Conservation (phyloP, 495 filamentous ascomycete genomes). For the Evernia prunastri region DNA sequence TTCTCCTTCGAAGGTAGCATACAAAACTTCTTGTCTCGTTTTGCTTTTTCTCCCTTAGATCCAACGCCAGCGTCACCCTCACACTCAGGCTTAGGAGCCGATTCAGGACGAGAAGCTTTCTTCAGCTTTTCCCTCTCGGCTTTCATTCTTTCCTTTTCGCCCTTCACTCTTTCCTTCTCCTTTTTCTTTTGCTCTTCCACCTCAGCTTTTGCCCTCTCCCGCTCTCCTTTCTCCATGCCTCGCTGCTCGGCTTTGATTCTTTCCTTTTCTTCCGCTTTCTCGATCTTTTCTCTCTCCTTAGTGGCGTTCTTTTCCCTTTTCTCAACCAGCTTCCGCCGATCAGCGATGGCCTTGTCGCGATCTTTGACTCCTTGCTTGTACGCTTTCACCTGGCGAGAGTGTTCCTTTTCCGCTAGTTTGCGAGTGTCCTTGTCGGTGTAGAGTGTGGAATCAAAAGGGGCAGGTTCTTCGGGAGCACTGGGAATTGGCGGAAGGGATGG, state of each 20-base stretch:
- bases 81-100: background rate
- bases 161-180: conserved; percentile 18
- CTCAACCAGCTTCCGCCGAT: conserved; percentile 49
- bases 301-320: conserved; percentile 46
- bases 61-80: conserved; percentile 2
- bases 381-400: conserved; percentile 48
- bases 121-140: background rate
- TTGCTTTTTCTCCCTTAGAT: conserved; percentile 33
- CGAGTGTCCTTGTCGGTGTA: conserved; percentile 55
- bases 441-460: conserved; percentile 42
- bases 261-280: conserved; percentile 35
- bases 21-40: conserved; percentile 67
- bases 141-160: conserved; percentile 12
- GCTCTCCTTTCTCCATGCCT: conserved; percentile 19
- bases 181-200: conserved; percentile 21
- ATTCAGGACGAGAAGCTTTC: conserved; percentile 1
- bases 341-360: conserved; percentile 53
- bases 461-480: conserved; percentile 36
- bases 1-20: conserved; percentile 53
- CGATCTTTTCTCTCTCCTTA: conserved; percentile 40
- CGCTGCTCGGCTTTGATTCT: conserved; percentile 30
- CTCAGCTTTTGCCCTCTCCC: conserved; percentile 28
- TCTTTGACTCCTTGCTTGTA: conserved; percentile 59
- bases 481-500: conserved; percentile 32
- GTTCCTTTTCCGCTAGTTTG: conserved; percentile 60